Evolutionary conservation across 768 basidiomycete genomes (phyloP).

Genomic region (Lyophyllum decastes): DNA sequence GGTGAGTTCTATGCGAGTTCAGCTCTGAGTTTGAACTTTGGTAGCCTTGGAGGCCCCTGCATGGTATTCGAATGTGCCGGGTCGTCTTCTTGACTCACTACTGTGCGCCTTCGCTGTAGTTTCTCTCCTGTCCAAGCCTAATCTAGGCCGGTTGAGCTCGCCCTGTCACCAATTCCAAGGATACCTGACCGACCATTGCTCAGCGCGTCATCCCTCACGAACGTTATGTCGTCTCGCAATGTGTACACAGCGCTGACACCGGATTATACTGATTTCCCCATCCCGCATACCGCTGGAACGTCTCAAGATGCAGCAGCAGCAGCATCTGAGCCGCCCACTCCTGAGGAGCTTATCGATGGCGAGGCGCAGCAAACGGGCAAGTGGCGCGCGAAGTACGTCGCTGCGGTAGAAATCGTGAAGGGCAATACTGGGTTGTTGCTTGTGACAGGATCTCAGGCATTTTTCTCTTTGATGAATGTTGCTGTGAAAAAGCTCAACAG

Average conservation of each 20-base stretch:
- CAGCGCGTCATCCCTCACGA: neutral
- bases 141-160: neutral
- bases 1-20: neutral
- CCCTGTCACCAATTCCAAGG: neutral
- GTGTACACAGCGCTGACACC: constrained; percentile 21
- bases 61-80: neutral
- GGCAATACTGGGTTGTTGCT: constrained; percentile 62
- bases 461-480: constrained; percentile 62
- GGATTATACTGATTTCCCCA: constrained; percentile 15
- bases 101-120: neutral
- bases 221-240: constrained; percentile 15
- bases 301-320: neutral
- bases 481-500: constrained; percentile 63
- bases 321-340: constrained; percentile 7
- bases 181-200: neutral
- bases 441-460: constrained; percentile 56
- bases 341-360: constrained; percentile 3
- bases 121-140: neutral
- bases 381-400: constrained; percentile 4
- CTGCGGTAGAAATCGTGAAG: constrained; percentile 8
- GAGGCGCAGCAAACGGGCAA: neutral
- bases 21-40: neutral
- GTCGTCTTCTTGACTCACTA: neutral
- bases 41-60: neutral
- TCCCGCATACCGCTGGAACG: constrained; percentile 3